Base-by-base conservation (phyloP, 345 rosid species). In the Laguncularia racemosa region DNA sequence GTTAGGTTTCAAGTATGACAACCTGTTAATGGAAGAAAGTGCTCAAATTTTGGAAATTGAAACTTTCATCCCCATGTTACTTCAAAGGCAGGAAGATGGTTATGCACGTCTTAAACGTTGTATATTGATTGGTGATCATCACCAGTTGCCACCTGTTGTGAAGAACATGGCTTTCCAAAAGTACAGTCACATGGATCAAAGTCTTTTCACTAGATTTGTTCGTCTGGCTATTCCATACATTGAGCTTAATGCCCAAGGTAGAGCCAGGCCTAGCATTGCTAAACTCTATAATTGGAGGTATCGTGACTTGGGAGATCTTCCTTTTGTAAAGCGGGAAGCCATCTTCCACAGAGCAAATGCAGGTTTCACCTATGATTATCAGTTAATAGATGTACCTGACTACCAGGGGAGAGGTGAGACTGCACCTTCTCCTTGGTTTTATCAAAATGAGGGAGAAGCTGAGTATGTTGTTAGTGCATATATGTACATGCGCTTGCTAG, bases 141-240 rank as follows among this genome's bases (percentile, higher is more conserved):
- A 93, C 80, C 99, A 93, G 73, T 74, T 93, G 62, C 99, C 99
- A 61, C 99, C 99, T 53, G 99, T 93, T 65, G 99, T 93, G 62
- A 93, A 93, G 75, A 93, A 93, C 67, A 93, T 93, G 99, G 99
- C 99, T 66, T 93, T 93, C 79, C 99, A 93, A 73, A 93, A 93
- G 73, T 93, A 93, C 57, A 93, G 99, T 67, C 99, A 93, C 76
- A 93, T 93, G 99, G 99, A 93, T 76, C 99, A 93, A 70, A 93
- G 99, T 75, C 79, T 93, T 69, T 93, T 93, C 70, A 93, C 99
- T 12, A 85, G 99, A 76, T 93, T 93, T 75, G 97, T 93, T 70
- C 97, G 99, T 53, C 78, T 89, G 28, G 99, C 97, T 54, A 87
- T 93, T 66, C 99, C 99, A 46, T 87, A 93, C 71, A 89, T 93